These are phyloP conservation scores for Solidago caesia DNA, from an alignment of 129 eudicot species.

Conservation along the genomic window DNA sequence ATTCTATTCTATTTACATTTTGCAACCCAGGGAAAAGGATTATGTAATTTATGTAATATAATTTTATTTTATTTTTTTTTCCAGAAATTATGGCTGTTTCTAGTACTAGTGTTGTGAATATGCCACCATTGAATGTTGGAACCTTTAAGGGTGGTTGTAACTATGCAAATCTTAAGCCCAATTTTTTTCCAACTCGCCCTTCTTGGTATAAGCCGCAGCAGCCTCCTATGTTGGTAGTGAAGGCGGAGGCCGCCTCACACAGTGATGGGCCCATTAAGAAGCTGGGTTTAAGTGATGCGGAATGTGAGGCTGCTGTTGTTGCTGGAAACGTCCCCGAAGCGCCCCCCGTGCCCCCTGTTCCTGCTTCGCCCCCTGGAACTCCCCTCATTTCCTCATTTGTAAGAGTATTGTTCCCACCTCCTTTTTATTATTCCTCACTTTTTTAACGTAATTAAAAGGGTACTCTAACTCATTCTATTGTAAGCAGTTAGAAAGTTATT, in stretches of 20 bases:
- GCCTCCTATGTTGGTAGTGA: conserved; percentile 37
- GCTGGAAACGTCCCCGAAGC: conserved; percentile 84
- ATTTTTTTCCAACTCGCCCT: conserved; percentile 24
- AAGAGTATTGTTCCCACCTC: conserved; percentile 25
- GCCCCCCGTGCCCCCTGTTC: conserved; percentile 69
- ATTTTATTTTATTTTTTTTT: background rate
- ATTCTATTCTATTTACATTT: too few relatives aligned
- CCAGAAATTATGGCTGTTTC: conserved; percentile 31
- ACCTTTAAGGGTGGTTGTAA: conserved; percentile 39
- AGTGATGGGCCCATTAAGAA: conserved; percentile 46
- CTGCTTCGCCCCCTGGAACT: conserved; percentile 79
- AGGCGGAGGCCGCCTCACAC: conserved; percentile 34
- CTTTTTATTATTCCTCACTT: background rate
- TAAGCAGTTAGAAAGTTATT: background rate
- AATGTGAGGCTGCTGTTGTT: conserved; percentile 91
- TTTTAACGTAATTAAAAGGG: too few relatives aligned
- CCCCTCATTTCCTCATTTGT: conserved; percentile 65
- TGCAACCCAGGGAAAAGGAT: too few relatives aligned
- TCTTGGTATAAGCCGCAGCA: background rate
- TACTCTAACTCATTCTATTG: too few relatives aligned
- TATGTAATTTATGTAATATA: background rate
- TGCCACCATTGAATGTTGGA: conserved; percentile 46
- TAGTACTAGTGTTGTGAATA: conserved; percentile 15
- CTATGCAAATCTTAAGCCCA: conserved; percentile 22
- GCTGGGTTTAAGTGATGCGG: conserved; percentile 54